These are phyloP conservation scores for Trichophyton equinum DNA, from an alignment of 2,329 filamentous ascomycete species.

Conservation along the genomic window DNA sequence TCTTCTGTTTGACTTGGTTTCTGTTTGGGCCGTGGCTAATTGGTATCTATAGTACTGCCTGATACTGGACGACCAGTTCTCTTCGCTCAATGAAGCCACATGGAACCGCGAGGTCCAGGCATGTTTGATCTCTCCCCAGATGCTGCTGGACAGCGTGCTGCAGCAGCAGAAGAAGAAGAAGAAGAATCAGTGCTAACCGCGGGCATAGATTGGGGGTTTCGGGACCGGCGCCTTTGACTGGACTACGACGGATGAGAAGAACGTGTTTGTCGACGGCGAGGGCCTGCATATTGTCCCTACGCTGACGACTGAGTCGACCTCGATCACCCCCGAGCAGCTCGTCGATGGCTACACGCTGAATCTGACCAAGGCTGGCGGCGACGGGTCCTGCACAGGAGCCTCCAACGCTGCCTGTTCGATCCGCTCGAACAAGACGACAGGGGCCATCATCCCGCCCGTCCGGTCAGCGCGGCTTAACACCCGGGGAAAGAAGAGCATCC, in stretches of 20 bases:
- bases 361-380: conserved; percentile 24
- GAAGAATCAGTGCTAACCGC: not conserved
- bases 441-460: conserved; percentile 39
- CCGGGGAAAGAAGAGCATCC: conserved; percentile 35
- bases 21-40: not conserved
- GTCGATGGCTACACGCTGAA: conserved; percentile 27
- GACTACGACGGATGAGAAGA: conserved; percentile 39
- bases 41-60: conserved; percentile 35
- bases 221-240: conserved; percentile 43
- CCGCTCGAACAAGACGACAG: conserved; percentile 33
- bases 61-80: conserved; percentile 41
- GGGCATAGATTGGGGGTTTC: conserved; percentile 30
- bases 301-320: conserved; percentile 30
- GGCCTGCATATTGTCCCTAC: conserved; percentile 47
- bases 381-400: conserved; percentile 33
- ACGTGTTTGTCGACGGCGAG: conserved; percentile 37
- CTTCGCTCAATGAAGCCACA: conserved; percentile 31
- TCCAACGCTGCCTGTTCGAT: conserved; percentile 27
- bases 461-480: conserved; percentile 40
- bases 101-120: conserved; percentile 41
- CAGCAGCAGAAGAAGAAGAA: no score
- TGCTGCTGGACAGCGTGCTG: not conserved
- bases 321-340: conserved; percentile 19
- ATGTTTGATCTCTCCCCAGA: conserved; percentile 9
- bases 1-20: no score